Percentiles rank a stretch among this genome's conserved stretches.
Evolutionary conservation across 495 filamentous ascomycete genomes (phyloP).

Genomic region (Geopyxis carbonaria): DNA sequence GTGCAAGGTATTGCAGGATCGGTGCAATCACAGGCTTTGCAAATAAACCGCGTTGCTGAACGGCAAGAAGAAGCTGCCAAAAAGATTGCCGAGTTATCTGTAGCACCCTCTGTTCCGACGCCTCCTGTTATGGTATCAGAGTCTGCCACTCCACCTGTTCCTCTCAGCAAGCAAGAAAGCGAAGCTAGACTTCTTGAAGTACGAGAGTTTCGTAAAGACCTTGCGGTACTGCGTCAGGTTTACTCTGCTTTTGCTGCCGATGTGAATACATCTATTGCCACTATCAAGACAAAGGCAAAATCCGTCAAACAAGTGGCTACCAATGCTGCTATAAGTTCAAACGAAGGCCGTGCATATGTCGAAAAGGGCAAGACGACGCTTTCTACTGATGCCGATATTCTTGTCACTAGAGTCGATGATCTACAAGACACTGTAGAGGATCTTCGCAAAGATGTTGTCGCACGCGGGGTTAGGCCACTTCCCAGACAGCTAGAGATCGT

Average conservation of each 20-base stretch:
- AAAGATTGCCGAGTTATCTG: slow-evolving; percentile 69
- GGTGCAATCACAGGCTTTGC: slow-evolving; percentile 59
- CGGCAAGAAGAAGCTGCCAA: slow-evolving; percentile 80
- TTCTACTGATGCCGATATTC: slow-evolving; percentile 62
- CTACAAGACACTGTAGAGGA: slow-evolving; percentile 93
- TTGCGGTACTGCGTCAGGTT: slow-evolving; percentile 83
- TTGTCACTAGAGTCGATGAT: slow-evolving; percentile 84
- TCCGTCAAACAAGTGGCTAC: slow-evolving; percentile 60
- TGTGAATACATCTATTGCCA: slow-evolving; percentile 69
- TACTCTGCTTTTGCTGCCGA: slow-evolving; percentile 81
- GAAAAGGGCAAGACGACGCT: slow-evolving; percentile 70
- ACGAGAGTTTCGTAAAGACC: slow-evolving; percentile 68
- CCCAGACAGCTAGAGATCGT: slow-evolving; percentile 82
- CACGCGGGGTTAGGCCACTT: slow-evolving; percentile 75
- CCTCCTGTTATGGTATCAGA: slow-evolving; percentile 24
- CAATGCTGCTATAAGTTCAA: slow-evolving; percentile 47
- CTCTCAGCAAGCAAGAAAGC: slow-evolving; percentile 25
- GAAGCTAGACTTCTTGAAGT: slow-evolving; percentile 52
- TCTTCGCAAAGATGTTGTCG: slow-evolving; percentile 90
- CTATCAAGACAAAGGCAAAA: slow-evolving; percentile 60
- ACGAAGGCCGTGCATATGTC: slow-evolving; percentile 67
- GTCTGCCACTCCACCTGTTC: slow-evolving; percentile 9
- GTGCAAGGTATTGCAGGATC: slow-evolving; percentile 66
- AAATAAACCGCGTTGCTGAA: slow-evolving; percentile 77
- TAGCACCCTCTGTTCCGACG: slow-evolving; percentile 38